Evolutionary conservation across 2,329 filamentous ascomycete genomes (phyloP), one percentile per base, ranked within the genome.

Genomic region (Colletotrichum orchidophilum): DNA sequence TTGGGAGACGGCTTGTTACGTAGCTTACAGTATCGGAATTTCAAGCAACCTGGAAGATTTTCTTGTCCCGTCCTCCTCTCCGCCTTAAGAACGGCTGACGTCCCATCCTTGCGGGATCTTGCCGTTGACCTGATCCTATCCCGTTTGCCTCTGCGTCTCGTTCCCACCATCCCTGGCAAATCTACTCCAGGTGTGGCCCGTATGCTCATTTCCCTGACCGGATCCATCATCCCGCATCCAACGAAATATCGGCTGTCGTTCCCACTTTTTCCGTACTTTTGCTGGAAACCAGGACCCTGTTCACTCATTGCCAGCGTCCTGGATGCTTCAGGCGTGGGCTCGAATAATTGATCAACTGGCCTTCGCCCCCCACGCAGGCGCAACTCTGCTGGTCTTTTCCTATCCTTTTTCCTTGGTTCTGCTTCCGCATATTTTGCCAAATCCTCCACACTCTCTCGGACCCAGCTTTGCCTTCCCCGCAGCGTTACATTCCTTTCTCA

Each of bases 271-370:
- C 50, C 33, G 21, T 60, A 50, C 15, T 33, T 50, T 64, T 59
- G 29, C 24, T 26, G 33, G 29, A 55, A 31, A 33, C 60, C 65
- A 63, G 69, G 64, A 59, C 53, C 69, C 53, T 72, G 35, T 35
- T 31, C 3, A 8, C 13, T 49, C 24, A n/a, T n/a, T n/a, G n/a
- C 31, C 24, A 69, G 53, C 69, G 58, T 61, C 49, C 70, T 64
- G 55, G 26, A 60, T 60, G 62, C 73, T 63, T 70, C 57, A 69
- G 74, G 66, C 39, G 70, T 21, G 21, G 27, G 54, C 66, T 61
- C 65, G 50, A 46, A 57, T 66, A 70, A 59, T 50, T 42, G 33
- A 72, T 24, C 26, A 27, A 15, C 15, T 53, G 26, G 46, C 50
- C 46, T 26, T n/a, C n/a, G n/a, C n/a, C n/a, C 39, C 27, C 60